Percentiles rank a stretch among this genome's conserved stretches.
These are phyloP conservation scores for Podospora bellae-mahoneyi DNA, from an alignment of 495 filamentous ascomycete species.

Conservation along the genomic window DNA sequence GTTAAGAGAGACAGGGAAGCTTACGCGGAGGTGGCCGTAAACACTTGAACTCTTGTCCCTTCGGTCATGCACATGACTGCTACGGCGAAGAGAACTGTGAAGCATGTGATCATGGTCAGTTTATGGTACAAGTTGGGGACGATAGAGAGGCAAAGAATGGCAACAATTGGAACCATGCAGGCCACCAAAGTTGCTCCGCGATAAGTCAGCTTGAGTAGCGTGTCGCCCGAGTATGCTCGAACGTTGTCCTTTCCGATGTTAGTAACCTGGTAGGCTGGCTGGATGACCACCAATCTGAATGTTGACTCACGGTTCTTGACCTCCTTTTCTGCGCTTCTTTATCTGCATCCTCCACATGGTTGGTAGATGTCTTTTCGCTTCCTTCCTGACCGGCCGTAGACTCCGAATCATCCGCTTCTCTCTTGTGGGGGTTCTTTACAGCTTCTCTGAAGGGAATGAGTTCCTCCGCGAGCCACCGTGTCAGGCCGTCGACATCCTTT, in stretches of 20 bases:
- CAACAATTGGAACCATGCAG: slow-evolving; percentile 23
- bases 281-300: neutral
- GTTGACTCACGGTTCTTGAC: neutral
- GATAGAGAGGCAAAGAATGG: slow-evolving; percentile 21
- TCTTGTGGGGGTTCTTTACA: neutral
- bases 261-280: too few species aligned
- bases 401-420: neutral
- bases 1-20: neutral
- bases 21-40: neutral
- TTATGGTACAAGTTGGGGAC: slow-evolving; percentile 4
- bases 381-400: too few species aligned
- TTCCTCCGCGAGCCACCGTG: slow-evolving; percentile 20
- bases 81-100: slow-evolving; percentile 23
- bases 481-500: slow-evolving; percentile 15
- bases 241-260: neutral
- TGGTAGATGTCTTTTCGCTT: neutral
- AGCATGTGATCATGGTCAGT: slow-evolving; percentile 20
- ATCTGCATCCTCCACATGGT: neutral
- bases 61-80: slow-evolving; percentile 21
- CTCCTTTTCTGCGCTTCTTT: neutral
- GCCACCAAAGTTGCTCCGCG: slow-evolving; percentile 17
- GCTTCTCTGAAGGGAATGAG: slow-evolving; percentile 8
- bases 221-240: slow-evolving; percentile 6
- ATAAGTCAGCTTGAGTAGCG: slow-evolving; percentile 14
- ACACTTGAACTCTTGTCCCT: neutral